Evolutionary conservation across 371 early-diverging fungal genomes (phyloP).

Genomic region (Rhizomucor pusillus): DNA sequence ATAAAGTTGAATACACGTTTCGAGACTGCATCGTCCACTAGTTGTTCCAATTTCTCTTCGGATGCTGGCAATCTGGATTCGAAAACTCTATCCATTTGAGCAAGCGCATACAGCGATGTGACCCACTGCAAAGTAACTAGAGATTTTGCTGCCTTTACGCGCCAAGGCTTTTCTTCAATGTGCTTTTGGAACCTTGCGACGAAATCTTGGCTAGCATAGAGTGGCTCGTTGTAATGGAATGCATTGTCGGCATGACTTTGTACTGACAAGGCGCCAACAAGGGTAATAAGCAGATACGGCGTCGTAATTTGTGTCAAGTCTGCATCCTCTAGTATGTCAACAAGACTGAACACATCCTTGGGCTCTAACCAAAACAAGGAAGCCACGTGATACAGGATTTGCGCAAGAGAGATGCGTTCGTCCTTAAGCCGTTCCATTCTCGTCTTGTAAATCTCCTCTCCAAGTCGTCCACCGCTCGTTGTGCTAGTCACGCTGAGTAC

Average conservation of each 20-base stretch:
- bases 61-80: conserved; percentile 48
- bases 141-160: conserved; percentile 59
- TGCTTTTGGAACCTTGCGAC: conserved; percentile 24
- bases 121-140: conserved; percentile 71
- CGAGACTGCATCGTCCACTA: conserved; percentile 55
- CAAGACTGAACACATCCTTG: conserved; percentile 45
- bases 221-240: conserved; percentile 14
- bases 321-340: conserved; percentile 52
- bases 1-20: conserved; percentile 69
- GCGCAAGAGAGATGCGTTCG: conserved; percentile 58
- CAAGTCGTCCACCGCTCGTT: conserved; percentile 30
- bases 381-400: conserved; percentile 54
- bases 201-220: conserved; percentile 13
- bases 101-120: conserved; percentile 51
- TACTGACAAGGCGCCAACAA: conserved; percentile 57
- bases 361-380: conserved; percentile 50
- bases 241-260: conserved; percentile 20
- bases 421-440: conserved; percentile 50
- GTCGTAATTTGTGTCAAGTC: conserved; percentile 56
- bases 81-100: conserved; percentile 36
- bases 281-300: conserved; percentile 48
- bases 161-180: conserved; percentile 37
- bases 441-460: conserved; percentile 43
- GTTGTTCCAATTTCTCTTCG: conserved; percentile 56
- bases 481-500: background rate